These are phyloP conservation scores for Venturia effusa DNA, from an alignment of 2,329 filamentous ascomycete species.

Conservation along the genomic window DNA sequence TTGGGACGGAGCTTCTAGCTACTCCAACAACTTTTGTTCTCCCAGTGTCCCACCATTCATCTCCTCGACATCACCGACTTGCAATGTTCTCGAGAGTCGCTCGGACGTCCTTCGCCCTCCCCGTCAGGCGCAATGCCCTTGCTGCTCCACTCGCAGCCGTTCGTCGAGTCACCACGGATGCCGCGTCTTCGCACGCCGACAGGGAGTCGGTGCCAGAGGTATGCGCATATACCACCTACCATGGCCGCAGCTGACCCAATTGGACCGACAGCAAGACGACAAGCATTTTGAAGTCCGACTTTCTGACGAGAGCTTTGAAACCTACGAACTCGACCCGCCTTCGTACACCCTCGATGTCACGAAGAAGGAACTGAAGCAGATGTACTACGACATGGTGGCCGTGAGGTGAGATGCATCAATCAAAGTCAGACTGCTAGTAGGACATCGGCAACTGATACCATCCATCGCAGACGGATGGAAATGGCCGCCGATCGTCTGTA, in stretches of 20 bases:
- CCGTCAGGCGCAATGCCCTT: conserved; percentile 27
- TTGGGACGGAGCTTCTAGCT: no score
- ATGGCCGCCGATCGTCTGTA: conserved; percentile 98
- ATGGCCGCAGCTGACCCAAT: conserved; percentile 2
- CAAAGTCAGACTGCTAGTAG: background rate
- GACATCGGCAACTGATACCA: background rate
- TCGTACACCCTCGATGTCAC: conserved; percentile 86
- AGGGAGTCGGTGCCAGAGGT: conserved; percentile 58
- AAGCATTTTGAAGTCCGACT: conserved; percentile 86
- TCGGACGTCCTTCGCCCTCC: conserved; percentile 28
- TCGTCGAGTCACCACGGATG: conserved; percentile 84
- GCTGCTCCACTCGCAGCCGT: conserved; percentile 22
- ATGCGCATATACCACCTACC: background rate
- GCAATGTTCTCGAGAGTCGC: conserved; percentile 30
- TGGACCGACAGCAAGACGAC: conserved; percentile 63
- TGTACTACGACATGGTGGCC: conserved; percentile 96
- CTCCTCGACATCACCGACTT: background rate
- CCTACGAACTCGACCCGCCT: conserved; percentile 95
- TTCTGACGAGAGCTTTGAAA: conserved; percentile 98
- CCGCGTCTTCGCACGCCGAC: conserved; percentile 81
- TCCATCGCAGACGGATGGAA: conserved; percentile 74
- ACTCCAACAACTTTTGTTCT: background rate
- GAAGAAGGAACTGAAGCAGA: conserved; percentile 97
- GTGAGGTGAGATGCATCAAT: conserved; percentile 56
- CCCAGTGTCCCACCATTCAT: background rate